Evolutionary conservation across 768 basidiomycete genomes (phyloP).

Genomic region (Tricholoma hemisulphureum): DNA sequence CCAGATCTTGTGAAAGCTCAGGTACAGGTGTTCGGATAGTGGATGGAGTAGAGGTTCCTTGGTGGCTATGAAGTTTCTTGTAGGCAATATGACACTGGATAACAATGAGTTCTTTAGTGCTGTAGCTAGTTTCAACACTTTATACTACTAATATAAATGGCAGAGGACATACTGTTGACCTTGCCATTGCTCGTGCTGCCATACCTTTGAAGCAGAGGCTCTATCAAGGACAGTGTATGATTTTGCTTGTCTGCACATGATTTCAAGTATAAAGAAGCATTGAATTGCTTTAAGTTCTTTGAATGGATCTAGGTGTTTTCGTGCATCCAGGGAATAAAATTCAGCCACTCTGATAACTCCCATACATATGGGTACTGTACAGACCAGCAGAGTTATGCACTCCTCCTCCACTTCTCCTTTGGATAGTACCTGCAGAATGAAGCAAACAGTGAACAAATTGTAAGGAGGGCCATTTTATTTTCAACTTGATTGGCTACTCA

Average conservation of each 20-base stretch:
- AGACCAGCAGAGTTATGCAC: neutral
- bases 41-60: neutral
- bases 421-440: neutral
- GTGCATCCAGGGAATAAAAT: neutral
- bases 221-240: neutral
- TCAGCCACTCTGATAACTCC: neutral
- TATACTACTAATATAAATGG: neutral
- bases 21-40: neutral
- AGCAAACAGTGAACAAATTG: neutral
- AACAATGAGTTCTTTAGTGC: neutral
- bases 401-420: conserved; percentile 2
- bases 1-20: neutral
- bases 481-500: neutral
- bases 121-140: neutral
- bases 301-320: neutral
- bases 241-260: neutral
- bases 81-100: neutral
- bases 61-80: neutral
- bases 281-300: neutral
- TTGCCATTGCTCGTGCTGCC: neutral
- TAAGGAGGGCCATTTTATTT: conserved; percentile 4
- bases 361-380: neutral
- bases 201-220: neutral
- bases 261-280: neutral
- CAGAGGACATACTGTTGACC: neutral